Base-by-base conservation (phyloP, 1,139 yeast genomes). In the Hansenula sp. region DNA sequence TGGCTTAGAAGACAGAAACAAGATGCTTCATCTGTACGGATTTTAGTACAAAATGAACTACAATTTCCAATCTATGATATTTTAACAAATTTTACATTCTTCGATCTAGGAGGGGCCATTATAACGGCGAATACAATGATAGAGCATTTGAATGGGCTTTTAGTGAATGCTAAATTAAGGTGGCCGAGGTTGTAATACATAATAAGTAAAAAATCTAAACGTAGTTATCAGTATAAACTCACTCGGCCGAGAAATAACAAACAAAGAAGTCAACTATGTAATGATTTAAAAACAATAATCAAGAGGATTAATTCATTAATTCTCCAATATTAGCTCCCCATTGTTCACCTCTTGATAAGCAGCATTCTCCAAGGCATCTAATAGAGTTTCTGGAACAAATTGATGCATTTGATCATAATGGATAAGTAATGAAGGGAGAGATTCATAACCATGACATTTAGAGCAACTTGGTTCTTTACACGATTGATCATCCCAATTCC, bases 351-450 rank as follows among this genome's bases (percentile, higher is more conserved):
- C n/a, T n/a, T n/a, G n/a, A n/a, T n/a, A n/a, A n/a, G n/a, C n/a
- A n/a, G n/a, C n/a, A n/a, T n/a, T n/a, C n/a, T n/a, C n/a, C n/a
- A n/a, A n/a, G n/a, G n/a, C n/a, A n/a, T n/a, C n/a, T n/a, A n/a
- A 25, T 25, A 33, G 17, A 9, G 29, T 16, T 19, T 33, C 24
- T 8, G 35, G 35, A 17, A 33, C 17, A 18, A 14, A 33, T 6
- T 27, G 24, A 25, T 33, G 35, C 4, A 8, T 17, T 16, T 33
- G 28, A 25, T 33, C 35, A 25, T 33, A 33, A 25, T 33, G 35
- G 29, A 18, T 18, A 18, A 33, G 18, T 16, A 33, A 18, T 9
- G 18, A 29, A 24, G 17, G 27, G 12, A 9, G 25, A 12, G 24
- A 18, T 14, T 25, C 29, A 33, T 25, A 25, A 3, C 20, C 20